These are phyloP conservation scores for Fonsecaea monophora DNA, from an alignment of 2,329 filamentous ascomycete species.

Conservation along the genomic window DNA sequence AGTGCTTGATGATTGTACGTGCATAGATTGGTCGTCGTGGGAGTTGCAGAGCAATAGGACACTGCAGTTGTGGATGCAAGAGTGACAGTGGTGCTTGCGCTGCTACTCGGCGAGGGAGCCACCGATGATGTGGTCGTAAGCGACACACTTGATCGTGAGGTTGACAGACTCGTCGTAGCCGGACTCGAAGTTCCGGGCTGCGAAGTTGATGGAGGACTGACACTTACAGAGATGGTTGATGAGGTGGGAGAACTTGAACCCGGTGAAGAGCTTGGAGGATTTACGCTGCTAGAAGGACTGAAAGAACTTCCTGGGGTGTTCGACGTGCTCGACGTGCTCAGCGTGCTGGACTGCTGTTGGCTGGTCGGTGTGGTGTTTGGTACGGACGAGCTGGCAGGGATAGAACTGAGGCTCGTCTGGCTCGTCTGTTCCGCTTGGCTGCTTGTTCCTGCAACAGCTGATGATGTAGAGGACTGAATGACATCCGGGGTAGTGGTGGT, in stretches of 20 bases:
- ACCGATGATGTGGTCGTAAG: constrained; percentile 46
- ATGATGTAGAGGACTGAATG: background rate
- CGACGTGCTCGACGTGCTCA: background rate
- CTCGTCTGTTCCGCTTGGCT: too few relatives aligned
- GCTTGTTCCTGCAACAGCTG: background rate
- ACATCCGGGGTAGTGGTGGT: background rate
- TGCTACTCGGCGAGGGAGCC: constrained; percentile 32
- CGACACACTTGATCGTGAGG: constrained; percentile 40
- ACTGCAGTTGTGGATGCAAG: constrained; percentile 17
- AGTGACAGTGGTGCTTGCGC: constrained; percentile 40
- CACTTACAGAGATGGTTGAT: background rate
- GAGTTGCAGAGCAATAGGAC: constrained; percentile 23
- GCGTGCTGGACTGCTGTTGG: constrained; percentile 15
- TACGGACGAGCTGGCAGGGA: constrained; percentile 4
- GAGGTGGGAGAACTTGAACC: background rate
- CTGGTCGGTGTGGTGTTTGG: background rate
- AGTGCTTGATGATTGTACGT: constrained; percentile 33
- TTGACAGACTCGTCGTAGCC: constrained; percentile 4
- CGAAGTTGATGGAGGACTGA: constrained; percentile 7
- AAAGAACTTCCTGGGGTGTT: background rate
- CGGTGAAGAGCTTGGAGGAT: constrained; percentile 1
- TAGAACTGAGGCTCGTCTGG: background rate
- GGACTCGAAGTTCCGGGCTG: constrained; percentile 4
- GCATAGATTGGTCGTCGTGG: constrained; percentile 30
- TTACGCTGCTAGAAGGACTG: background rate